phyloP scores from a whole-genome alignment of 1,139 yeast genomes.

The Saccharomyces hybrid region DNA sequence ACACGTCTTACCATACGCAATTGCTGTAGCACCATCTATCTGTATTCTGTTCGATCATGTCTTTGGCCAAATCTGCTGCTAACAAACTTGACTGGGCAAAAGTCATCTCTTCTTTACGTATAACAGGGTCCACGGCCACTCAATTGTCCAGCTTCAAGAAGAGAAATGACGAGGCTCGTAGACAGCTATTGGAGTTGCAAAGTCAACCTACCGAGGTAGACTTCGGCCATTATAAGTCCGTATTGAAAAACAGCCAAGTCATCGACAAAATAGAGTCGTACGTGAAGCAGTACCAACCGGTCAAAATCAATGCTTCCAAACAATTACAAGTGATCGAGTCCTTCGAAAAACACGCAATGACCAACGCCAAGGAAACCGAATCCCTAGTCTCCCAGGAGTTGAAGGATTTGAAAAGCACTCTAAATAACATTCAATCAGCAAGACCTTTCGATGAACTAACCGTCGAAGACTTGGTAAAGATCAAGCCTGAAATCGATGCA shows the following conservation, averaged over 20 bases:
- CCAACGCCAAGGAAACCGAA: slow-evolving; percentile 92
- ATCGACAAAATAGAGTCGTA: slow-evolving; percentile 77
- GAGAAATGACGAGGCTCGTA: slow-evolving; percentile 97
- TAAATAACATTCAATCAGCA: slow-evolving; percentile 89
- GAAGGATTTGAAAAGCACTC: slow-evolving; percentile 75
- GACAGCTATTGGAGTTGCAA: slow-evolving; percentile 61
- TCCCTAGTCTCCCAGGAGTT: slow-evolving; percentile 80
- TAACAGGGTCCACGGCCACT: slow-evolving; percentile 86
- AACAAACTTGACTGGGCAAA: slow-evolving; percentile 93
- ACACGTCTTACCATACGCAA: not conserved
- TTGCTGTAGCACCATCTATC: not conserved
- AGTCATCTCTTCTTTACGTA: slow-evolving; percentile 79
- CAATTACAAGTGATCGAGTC: slow-evolving; percentile 88
- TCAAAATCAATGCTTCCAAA: slow-evolving; percentile 76
- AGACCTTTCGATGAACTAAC: slow-evolving; percentile 97
- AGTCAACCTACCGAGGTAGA: slow-evolving; percentile 72
- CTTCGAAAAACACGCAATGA: slow-evolving; percentile 90
- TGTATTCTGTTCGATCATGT: slow-evolving; percentile 15
- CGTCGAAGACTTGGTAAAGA: slow-evolving; percentile 87
- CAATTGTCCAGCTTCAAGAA: slow-evolving; percentile 89
- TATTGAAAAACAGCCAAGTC: slow-evolving; percentile 73
- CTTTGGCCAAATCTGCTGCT: slow-evolving; percentile 55
- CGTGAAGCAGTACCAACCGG: slow-evolving; percentile 70
- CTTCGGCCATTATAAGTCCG: slow-evolving; percentile 69
- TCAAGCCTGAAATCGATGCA: slow-evolving; percentile 95